These are phyloP conservation scores for Entonaema liquescens DNA, from an alignment of 495 filamentous ascomycete genomes.

Conservation along the genomic window DNA sequence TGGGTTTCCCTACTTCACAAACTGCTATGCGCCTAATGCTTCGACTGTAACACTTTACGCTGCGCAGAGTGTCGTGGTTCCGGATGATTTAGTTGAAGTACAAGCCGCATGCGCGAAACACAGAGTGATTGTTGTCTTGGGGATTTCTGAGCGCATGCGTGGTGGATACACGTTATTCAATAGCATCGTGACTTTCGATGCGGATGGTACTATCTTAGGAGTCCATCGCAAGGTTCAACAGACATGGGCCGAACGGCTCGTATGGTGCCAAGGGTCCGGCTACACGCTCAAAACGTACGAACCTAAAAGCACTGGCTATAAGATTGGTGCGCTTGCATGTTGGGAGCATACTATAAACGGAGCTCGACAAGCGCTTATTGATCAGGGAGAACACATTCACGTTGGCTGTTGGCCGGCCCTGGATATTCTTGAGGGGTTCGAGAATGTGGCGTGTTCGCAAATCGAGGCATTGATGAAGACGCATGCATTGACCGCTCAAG, in stretches of 20 bases:
- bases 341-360: slow-evolving; percentile 60
- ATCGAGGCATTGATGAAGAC: slow-evolving; percentile 57
- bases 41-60: slow-evolving; percentile 43
- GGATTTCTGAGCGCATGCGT: slow-evolving; percentile 52
- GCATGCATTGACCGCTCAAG: slow-evolving; percentile 54
- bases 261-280: slow-evolving; percentile 57
- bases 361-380: slow-evolving; percentile 53
- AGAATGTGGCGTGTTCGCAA: slow-evolving; percentile 48
- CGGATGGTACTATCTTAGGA: slow-evolving; percentile 51
- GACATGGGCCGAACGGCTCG: slow-evolving; percentile 56
- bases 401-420: slow-evolving; percentile 54
- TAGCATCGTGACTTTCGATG: slow-evolving; percentile 52
- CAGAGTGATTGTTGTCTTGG: slow-evolving; percentile 47
- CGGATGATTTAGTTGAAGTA: slow-evolving; percentile 46
- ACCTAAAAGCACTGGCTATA: slow-evolving; percentile 38
- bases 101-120: slow-evolving; percentile 46
- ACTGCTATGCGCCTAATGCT: slow-evolving; percentile 47
- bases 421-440: slow-evolving; percentile 50
- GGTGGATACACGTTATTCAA: slow-evolving; percentile 54
- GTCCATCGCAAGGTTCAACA: slow-evolving; percentile 61
- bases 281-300: slow-evolving; percentile 46
- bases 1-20: slow-evolving; percentile 49
- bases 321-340: slow-evolving; percentile 58
- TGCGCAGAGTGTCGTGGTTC: slow-evolving; percentile 48
- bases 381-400: slow-evolving; percentile 51